Base-by-base conservation (phyloP, 345 rosid species). In the Physaria fendleri region DNA sequence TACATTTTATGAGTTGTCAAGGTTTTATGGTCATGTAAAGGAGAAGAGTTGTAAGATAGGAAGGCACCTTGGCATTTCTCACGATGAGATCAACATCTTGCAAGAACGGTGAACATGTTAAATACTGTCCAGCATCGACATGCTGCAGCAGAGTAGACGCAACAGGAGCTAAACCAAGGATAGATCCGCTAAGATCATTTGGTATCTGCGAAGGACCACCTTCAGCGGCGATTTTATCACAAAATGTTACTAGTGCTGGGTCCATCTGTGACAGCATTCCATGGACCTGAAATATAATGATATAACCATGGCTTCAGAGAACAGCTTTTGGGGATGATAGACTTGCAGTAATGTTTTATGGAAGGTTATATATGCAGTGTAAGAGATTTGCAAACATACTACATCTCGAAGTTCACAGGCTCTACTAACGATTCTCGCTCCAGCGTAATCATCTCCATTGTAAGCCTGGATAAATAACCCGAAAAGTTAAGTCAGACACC, bases 261-360 rank as follows among this genome's bases (percentile, higher is more conserved):
- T 94, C 99, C 96, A 94, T 90, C 77, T 94, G 96, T n/a, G 99
- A 79, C 59, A 94, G 68, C 99, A 94, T 90, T 70, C 96, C 96
- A 54, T 87, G 85, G 62, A 94, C 99, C 99, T 94, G 77, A 49
- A 67, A 57, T 20, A 61, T 16, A 20, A 48, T 30, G 44, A 56
- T 13, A n/a, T n/a, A 32, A 4, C 8, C 5, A 46, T 14, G 59
- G 32, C 1, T 23, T 41, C 52, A 56, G 18, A 20, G 27, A 20
- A 20, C 37, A 51, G 41, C 46, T 59, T 38, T 27, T 8, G 8
- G 41, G 4, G 17, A 14, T 18, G 65, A 8, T 32, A 16, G 13
- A 46, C 52, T 50, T 56, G 23, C 28, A 38, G 40, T n/a, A 44
- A 32, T 13, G n/a, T 2, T 33, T 52, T 20, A 6, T 4, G n/a